A percentile compares a stretch with the other conserved stretches of the same genome.
Evolutionary conservation across 352 stramenopile species (phyloP).

Genomic region (Pythium apleroticum): DNA sequence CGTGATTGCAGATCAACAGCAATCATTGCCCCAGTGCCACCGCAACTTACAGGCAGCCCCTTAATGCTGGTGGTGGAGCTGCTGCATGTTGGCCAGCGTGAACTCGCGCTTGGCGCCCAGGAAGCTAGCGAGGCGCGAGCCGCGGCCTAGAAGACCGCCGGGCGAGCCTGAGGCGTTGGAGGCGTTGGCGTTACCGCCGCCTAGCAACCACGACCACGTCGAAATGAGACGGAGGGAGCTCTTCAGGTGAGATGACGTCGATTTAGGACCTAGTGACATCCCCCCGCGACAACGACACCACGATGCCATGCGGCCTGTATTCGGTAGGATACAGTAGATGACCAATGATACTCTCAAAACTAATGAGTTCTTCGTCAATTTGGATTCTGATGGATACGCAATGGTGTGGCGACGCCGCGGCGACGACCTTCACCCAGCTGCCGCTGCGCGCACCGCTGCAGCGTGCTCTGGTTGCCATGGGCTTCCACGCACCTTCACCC

Average conservation of each 20-base stretch:
- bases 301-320: constrained; percentile 4
- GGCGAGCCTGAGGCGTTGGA: constrained; percentile 7
- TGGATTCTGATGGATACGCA: not conserved
- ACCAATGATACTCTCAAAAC: not conserved
- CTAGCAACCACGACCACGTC: constrained; percentile 51
- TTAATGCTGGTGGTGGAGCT: constrained; percentile 76
- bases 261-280: constrained; percentile 18
- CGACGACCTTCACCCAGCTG: constrained; percentile 55
- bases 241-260: constrained; percentile 2
- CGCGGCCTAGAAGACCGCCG: constrained; percentile 18
- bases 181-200: constrained; percentile 13
- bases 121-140: constrained; percentile 24
- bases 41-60: no score
- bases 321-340: not conserved
- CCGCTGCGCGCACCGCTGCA: constrained; percentile 57
- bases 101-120: constrained; percentile 44
- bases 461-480: constrained; percentile 47
- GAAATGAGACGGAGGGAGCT: not conserved
- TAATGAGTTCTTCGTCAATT: constrained; percentile 1
- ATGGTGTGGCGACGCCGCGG: not conserved
- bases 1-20: no score
- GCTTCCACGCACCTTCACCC: constrained; percentile 57
- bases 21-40: no score
- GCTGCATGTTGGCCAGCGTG: constrained; percentile 66
- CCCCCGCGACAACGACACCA: no score